Evolutionary conservation across 2,329 filamentous ascomycete genomes (phyloP), one percentile per base, ranked within the genome.

Genomic region (Trichophyton simii): DNA sequence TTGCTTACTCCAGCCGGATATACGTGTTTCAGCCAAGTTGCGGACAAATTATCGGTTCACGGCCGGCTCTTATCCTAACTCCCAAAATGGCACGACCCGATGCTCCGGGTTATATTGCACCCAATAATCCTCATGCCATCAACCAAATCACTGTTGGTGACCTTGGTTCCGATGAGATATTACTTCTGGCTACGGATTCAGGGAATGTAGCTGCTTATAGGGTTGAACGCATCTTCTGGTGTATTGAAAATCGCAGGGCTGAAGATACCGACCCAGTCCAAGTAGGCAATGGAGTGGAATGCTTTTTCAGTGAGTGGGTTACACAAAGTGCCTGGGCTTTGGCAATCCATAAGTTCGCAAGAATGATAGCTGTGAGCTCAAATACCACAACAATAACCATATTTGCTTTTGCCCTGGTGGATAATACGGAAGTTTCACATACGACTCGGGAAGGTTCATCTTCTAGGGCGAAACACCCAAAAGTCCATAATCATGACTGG

Each of bases 241-340:
- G 75, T 44, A 72, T 86, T 44, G 72, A 74, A 41, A n/a, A 55
- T 8, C 11, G 13, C 13, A 46, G 31, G 2, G 28, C 22, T 42
- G 54, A 52, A 18, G 38, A 46, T 42, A 57, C 25, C 11, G 46
- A 42, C 13, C 63, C 62, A 44, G 60, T 55, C 63, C 65, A 61
- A 58, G 50, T 65, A 59, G 64, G 58, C 57, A 65, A 69, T 6
- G 70, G 72, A 57, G 68, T 78, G 15, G 70, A 70, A 18, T 74
- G 76, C 1, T 88, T 95, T 69, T 88, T 96, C 62, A 83, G 84
- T 62, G 82, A 87, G 42, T 91, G 88, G 69, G 90, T 96, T 1
- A 83, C 83, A 1, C 76, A 75, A 25, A 92, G 89, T 63, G 92
- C 91, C 1, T 99, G 94, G 94, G 94, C 92, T 0, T 74, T 96